Evolutionary conservation across 495 filamentous ascomycete species (phyloP).

Genomic region (Usnea hakonensis): DNA sequence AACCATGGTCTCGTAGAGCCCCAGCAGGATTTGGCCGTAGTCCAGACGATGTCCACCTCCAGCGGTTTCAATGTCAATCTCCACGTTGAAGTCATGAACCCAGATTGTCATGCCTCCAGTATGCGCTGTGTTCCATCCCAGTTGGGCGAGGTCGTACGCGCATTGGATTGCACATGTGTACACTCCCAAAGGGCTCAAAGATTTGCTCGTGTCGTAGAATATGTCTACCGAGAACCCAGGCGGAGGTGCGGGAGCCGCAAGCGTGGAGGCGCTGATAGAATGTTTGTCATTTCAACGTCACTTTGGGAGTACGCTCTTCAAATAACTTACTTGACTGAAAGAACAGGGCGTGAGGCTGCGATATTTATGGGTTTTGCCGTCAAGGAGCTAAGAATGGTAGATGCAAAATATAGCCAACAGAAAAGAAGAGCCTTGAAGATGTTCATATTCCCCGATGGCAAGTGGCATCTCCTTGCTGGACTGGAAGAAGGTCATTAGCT

Average conservation of each 20-base stretch:
- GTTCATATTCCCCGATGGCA: too few species aligned
- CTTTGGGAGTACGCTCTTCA: too few species aligned
- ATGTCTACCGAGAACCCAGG: neutral
- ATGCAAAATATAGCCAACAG: too few species aligned
- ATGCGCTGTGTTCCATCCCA: neutral
- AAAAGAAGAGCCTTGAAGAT: too few species aligned
- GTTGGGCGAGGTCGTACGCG: neutral
- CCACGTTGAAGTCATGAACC: neutral
- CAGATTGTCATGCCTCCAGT: neutral
- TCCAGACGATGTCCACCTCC: neutral
- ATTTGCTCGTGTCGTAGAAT: neutral
- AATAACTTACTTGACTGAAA: too few species aligned
- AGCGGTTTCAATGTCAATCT: neutral
- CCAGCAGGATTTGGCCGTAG: neutral
- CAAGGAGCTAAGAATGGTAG: too few species aligned
- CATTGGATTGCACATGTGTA: neutral
- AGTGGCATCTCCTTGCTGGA: too few species aligned
- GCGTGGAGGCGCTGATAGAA: neutral
- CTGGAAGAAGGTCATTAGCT: too few species aligned
- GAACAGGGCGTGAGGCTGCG: too few species aligned
- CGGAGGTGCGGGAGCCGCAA: neutral
- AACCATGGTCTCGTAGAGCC: neutral
- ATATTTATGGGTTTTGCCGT: too few species aligned
- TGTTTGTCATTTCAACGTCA: too few species aligned
- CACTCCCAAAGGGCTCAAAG: neutral